Base-by-base conservation (phyloP, 148 eudicot species). In the Salicornia ramosissima region DNA sequence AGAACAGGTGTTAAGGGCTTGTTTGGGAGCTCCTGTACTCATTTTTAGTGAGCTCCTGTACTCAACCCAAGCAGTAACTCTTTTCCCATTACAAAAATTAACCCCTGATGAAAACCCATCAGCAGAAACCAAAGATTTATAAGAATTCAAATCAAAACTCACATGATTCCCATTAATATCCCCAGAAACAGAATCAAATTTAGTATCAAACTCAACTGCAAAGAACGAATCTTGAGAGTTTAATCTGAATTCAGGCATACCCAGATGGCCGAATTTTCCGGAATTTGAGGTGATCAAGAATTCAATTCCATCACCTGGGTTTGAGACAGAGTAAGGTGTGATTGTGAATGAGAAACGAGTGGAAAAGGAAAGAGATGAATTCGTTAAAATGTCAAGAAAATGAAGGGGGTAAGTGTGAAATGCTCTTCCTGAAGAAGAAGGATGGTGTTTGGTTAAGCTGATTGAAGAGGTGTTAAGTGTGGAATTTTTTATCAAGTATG, bases 291-390 rank as follows among this genome's bases (percentile, higher is more conserved):
- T 63, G 64, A 90, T 82, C 22, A 89, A 30, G 61, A 90, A 90
- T 3, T 90, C 83, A 13, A 90, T 14, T 0, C 96, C 92, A 46
- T 90, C 96, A 10, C 92, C 92, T 4, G 65, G 76, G n/a, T 86
- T 76, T 29, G 86, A 89, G 29, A 72, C 28, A 55, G 77, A 49
- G 22, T 77, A 40, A 39, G 83, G 71, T 55, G 69, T 68, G 73
- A 87, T 82, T 7, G 73, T 62, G 84, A 87, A 87, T 1, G 90
- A 80, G 69, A 89, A 89, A 2, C 49, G 79, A 29, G 71, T 61
- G 13, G 81, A 75, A 80, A 89, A 89, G n/a, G 96, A 89, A 2
- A 73, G 69, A 2, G 83, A 64, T 47, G 64, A 4, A 49, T 82
- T 79, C 59, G 82, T 70, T 50, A 69, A 65, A 13, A 75, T 28